phyloP scores from a whole-genome alignment of 352 stramenopile species.

The Globisporangium spinosum region DNA sequence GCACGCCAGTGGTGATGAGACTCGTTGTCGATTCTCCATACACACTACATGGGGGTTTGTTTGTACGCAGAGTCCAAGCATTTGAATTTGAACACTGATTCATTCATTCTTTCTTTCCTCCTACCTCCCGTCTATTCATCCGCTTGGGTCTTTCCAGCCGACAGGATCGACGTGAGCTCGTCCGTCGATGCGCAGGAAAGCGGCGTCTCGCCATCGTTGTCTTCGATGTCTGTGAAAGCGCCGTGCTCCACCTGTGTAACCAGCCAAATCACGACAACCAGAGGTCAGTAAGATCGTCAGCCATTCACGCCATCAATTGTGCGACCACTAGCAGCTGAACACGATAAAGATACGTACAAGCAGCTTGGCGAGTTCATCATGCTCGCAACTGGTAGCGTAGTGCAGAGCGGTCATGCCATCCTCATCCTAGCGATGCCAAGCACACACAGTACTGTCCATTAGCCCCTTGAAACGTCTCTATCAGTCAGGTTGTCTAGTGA shows the following conservation, averaged over 20 bases:
- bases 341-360: conserved; percentile 34
- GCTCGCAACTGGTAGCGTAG: conserved; percentile 71
- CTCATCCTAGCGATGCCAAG: conserved; percentile 36
- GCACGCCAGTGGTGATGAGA: neutral
- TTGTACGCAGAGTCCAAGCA: neutral
- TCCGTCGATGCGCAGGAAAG: conserved; percentile 37
- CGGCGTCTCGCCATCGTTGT: conserved; percentile 69
- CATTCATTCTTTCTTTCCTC: neutral
- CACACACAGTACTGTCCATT: neutral
- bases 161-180: conserved; percentile 45
- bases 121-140: conserved; percentile 17
- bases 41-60: neutral
- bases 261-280: neutral
- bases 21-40: neutral
- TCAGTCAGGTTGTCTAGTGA: too few species aligned
- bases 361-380: conserved; percentile 59
- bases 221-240: conserved; percentile 52
- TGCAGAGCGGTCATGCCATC: conserved; percentile 82
- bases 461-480: too few species aligned
- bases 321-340: neutral
- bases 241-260: conserved; percentile 48
- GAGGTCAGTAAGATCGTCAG: conserved; percentile 5
- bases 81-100: neutral
- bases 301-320: neutral
- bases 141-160: conserved; percentile 16